phyloP scores from a whole-genome alignment of 805 yeast genomes.

The Candida maltosa region DNA sequence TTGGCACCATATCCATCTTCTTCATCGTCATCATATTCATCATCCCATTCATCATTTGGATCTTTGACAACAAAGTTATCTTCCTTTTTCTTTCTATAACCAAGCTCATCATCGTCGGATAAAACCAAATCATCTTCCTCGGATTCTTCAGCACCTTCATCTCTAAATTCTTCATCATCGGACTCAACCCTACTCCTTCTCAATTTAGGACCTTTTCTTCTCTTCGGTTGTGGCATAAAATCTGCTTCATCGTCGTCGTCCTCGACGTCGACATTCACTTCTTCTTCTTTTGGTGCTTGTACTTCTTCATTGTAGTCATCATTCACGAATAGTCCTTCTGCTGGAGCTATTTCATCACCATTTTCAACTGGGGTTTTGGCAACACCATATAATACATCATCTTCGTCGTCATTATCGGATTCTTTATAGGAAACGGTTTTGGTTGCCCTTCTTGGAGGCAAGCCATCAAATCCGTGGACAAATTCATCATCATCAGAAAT shows the following conservation, averaged over 20 bases:
- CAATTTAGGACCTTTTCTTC: constrained; percentile 8
- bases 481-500: constrained; percentile 9
- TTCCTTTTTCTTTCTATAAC: constrained; percentile 9
- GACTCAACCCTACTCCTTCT: not conserved
- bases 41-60: constrained; percentile 10
- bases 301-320: constrained; percentile 10
- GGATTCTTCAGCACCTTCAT: constrained; percentile 20
- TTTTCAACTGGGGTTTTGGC: not conserved
- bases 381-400: constrained; percentile 1
- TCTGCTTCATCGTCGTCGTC: constrained; percentile 9
- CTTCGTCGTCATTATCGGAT: constrained; percentile 1
- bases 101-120: constrained; percentile 4
- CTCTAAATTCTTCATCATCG: constrained; percentile 11
- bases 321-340: constrained; percentile 1
- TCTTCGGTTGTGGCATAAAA: constrained; percentile 1
- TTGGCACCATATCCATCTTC: constrained; percentile 1
- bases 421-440: constrained; percentile 4
- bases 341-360: constrained; percentile 6
- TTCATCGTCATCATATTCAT: too few relatives aligned
- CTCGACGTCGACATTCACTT: constrained; percentile 8
- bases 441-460: constrained; percentile 9
- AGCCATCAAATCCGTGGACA: not conserved
- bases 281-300: constrained; percentile 9
- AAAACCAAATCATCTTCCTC: constrained; percentile 9
- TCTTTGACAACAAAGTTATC: constrained; percentile 3